Evolutionary conservation across 257 asterid species (phyloP).

Genomic region (Thymus mandschuricus): DNA sequence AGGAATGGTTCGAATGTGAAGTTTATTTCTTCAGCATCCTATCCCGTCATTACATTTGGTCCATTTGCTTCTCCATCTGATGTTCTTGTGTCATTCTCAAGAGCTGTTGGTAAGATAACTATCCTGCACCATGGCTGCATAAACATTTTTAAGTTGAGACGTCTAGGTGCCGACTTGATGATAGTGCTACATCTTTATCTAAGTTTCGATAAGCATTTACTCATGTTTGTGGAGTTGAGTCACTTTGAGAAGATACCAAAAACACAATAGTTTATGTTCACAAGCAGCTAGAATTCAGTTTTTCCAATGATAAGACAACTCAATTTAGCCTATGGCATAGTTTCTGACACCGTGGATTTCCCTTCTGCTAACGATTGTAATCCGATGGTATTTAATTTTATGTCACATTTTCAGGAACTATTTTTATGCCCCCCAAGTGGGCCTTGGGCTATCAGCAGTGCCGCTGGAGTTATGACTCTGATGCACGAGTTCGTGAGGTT

Average conservation of each 20-base stretch:
- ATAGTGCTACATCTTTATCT: neutral
- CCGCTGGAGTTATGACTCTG: conserved; percentile 88
- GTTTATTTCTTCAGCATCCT: conserved; percentile 58
- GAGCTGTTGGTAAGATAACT: conserved; percentile 71
- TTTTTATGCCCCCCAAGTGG: conserved; percentile 88
- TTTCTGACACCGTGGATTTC: conserved; percentile 2
- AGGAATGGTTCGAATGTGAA: conserved; percentile 56
- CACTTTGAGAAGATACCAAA: neutral
- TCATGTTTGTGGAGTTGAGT: neutral
- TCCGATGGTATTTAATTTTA: conserved; percentile 23
- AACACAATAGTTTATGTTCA: neutral
- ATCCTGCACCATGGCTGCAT: conserved; percentile 37
- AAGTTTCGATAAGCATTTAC: neutral
- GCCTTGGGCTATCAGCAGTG: conserved; percentile 94
- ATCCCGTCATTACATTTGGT: conserved; percentile 83
- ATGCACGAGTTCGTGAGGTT: conserved; percentile 85
- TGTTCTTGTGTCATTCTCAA: conserved; percentile 75
- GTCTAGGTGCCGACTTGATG: neutral
- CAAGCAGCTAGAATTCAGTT: no score
- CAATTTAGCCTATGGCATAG: neutral
- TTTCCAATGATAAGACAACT: no score
- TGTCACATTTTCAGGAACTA: conserved; percentile 46
- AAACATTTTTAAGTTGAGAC: neutral
- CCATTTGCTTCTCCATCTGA: conserved; percentile 89
- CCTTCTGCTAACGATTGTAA: conserved; percentile 20